phyloP scores from a whole-genome alignment of 129 eudicot genomes.

The Deinandra increscens region DNA sequence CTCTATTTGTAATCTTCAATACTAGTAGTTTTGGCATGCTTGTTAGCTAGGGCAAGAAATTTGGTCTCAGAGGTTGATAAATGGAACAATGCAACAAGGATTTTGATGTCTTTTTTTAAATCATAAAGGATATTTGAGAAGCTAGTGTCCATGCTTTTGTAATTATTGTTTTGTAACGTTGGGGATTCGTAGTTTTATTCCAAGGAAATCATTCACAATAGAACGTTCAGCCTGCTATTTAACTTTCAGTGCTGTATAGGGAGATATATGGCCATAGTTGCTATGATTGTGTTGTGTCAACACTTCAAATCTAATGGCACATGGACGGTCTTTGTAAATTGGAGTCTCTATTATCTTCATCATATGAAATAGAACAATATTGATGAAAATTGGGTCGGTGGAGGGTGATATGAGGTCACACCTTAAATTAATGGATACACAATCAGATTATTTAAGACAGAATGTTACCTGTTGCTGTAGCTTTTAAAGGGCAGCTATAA shows the following conservation, averaged over 20 bases:
- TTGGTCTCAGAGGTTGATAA: background rate
- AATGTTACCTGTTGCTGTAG: background rate
- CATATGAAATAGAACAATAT: background rate
- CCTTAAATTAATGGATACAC: background rate
- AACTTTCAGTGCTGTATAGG: background rate
- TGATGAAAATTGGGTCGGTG: background rate
- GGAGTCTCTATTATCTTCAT: background rate
- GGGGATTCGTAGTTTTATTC: background rate
- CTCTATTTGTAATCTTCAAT: background rate
- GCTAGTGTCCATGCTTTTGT: constrained; percentile 6
- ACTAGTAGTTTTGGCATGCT: background rate
- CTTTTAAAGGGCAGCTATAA: background rate
- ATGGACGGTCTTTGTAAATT: background rate
- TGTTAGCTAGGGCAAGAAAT: constrained; percentile 1
- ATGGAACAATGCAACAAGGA: background rate
- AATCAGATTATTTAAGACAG: background rate
- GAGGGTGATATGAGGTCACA: too few species aligned
- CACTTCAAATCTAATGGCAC: too few species aligned
- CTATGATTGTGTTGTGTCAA: background rate
- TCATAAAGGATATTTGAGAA: constrained; percentile 16
- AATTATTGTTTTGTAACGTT: background rate
- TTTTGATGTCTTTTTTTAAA: background rate
- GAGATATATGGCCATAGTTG: background rate
- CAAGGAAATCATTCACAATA: background rate
- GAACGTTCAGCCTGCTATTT: background rate